phyloP scores from a whole-genome alignment of 164 flowering plant genomes.

The Vitis rotundifolia region DNA sequence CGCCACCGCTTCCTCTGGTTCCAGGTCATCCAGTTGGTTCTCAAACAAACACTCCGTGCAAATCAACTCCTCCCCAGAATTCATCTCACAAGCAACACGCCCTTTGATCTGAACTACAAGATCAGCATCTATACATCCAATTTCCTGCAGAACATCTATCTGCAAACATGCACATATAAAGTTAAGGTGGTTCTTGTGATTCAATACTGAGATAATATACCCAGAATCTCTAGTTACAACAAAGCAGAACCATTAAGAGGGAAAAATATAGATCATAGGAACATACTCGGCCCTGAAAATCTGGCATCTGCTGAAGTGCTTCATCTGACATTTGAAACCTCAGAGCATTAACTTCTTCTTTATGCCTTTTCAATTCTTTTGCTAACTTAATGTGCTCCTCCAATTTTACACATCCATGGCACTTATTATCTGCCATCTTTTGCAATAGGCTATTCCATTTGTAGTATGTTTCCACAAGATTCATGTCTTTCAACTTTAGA shows the following conservation, averaged over 20 bases:
- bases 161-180: slow-evolving; percentile 29
- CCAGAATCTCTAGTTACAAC: not conserved
- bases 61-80: slow-evolving; percentile 98
- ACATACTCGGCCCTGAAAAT: slow-evolving; percentile 96
- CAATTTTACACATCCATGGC: slow-evolving; percentile 85
- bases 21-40: slow-evolving; percentile 88
- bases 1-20: slow-evolving; percentile 98
- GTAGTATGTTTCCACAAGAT: slow-evolving; percentile 60
- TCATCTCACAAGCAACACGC: slow-evolving; percentile 99
- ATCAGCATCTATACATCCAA: slow-evolving; percentile 88
- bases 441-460: slow-evolving; percentile 58
- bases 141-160: slow-evolving; percentile 89
- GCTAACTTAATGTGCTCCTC: slow-evolving; percentile 71
- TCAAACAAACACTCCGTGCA: slow-evolving; percentile 96
- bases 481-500: slow-evolving; percentile 78
- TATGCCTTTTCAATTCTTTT: slow-evolving; percentile 55
- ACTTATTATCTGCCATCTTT: slow-evolving; percentile 78
- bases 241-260: slow-evolving; percentile 7
- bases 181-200: not conserved
- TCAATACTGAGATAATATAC: not conserved
- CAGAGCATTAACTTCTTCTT: slow-evolving; percentile 67
- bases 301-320: slow-evolving; percentile 98
- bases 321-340: slow-evolving; percentile 92
- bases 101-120: slow-evolving; percentile 99
- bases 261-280: slow-evolving; percentile 5